Percentiles rank a stretch among this genome's conserved stretches.
These are phyloP conservation scores for Pichia sp. DNA, from an alignment of 1,139 yeast species.

Conservation along the genomic window DNA sequence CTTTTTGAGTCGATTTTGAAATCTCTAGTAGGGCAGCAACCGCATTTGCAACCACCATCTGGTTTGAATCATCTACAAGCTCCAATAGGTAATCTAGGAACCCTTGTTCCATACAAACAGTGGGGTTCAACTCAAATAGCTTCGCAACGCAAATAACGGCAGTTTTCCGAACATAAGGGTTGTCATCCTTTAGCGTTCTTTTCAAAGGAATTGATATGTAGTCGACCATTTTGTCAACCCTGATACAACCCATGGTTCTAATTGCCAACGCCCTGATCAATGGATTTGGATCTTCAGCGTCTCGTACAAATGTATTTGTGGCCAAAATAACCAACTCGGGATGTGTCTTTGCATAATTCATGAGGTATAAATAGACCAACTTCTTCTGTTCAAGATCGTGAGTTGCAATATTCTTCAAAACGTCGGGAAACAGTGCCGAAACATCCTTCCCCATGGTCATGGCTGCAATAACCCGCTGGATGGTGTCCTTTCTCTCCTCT, in stretches of 20 bases:
- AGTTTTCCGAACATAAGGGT: conserved; percentile 95
- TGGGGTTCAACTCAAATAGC: conserved; percentile 79
- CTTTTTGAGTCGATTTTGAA: conserved; percentile 42
- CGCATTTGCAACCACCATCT: conserved; percentile 96
- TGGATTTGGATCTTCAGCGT: conserved; percentile 96
- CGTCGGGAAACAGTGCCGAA: conserved; percentile 90
- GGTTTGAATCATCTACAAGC: conserved; percentile 83
- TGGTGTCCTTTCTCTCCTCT: conserved; percentile 90
- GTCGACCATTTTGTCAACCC: conserved; percentile 93
- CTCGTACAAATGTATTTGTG: conserved; percentile 94
- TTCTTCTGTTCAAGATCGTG: conserved; percentile 96
- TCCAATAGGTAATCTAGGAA: conserved; percentile 65
- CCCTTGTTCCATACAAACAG: conserved; percentile 81
- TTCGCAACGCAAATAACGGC: conserved; percentile 98
- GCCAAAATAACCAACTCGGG: conserved; percentile 96
- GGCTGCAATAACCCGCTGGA: conserved; percentile 93
- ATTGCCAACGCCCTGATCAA: conserved; percentile 93
- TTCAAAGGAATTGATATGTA: conserved; percentile 88
- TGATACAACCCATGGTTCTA: conserved; percentile 96
- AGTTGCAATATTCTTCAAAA: conserved; percentile 92
- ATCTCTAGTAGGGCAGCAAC: conserved; percentile 78
- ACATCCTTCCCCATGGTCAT: conserved; percentile 99
- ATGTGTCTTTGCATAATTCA: conserved; percentile 95
- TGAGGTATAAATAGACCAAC: conserved; percentile 88
- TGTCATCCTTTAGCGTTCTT: conserved; percentile 82